These are phyloP conservation scores for Volvox africanus DNA, from an alignment of 139 green algal species.

Conservation along the genomic window DNA sequence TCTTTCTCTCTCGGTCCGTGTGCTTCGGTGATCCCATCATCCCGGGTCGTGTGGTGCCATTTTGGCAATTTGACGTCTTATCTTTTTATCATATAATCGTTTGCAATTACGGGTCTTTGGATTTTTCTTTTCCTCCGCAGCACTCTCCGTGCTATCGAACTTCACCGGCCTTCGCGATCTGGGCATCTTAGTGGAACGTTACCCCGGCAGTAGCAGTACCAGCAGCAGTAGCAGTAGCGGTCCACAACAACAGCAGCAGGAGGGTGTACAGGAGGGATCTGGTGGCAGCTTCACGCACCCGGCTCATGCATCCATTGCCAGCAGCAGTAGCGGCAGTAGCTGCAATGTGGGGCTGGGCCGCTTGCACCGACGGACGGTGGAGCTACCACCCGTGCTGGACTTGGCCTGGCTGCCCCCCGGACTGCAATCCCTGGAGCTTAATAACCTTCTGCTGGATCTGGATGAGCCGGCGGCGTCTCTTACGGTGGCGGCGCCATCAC, in stretches of 20 bases:
- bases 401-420: conserved; percentile 14
- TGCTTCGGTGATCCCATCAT: too few relatives aligned
- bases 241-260: not conserved
- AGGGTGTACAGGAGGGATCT: not conserved
- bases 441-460: conserved; percentile 26
- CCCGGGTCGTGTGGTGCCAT: too few relatives aligned
- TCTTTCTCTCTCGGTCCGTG: too few relatives aligned
- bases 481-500: not conserved
- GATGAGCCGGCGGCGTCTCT: not conserved
- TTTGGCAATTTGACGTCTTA: too few relatives aligned
- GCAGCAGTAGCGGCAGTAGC: not conserved
- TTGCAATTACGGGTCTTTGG: too few relatives aligned
- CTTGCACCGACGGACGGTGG: not conserved
- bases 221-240: conserved; percentile 7
- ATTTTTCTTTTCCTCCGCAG: not conserved
- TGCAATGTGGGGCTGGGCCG: not conserved
- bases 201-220: not conserved
- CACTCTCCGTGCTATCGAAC: conserved; percentile 18
- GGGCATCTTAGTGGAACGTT: conserved; percentile 37
- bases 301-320: not conserved
- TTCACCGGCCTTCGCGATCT: conserved; percentile 41
- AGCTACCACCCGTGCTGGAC: conserved; percentile 26
- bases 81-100: too few relatives aligned
- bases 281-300: not conserved
- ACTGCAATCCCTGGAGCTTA: conserved; percentile 31